These are phyloP conservation scores for Juncus effusus DNA, from an alignment of 176 grass and related monocot genomes.

Conservation along the genomic window DNA sequence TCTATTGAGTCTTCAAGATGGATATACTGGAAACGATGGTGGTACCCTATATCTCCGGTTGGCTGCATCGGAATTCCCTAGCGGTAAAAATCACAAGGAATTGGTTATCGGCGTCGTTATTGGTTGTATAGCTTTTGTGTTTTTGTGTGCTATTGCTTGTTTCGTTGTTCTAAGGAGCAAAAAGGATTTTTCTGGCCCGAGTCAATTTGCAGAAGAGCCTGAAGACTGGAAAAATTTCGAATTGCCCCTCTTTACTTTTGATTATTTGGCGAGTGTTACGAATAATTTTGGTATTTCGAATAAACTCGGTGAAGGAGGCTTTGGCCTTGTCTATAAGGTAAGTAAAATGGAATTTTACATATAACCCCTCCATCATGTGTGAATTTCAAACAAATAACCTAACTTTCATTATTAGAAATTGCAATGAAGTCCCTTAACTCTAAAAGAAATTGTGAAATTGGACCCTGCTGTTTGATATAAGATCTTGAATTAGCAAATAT, in stretches of 20 bases:
- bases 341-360: not conserved
- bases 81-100: conserved; percentile 12
- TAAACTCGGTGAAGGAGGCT: conserved; percentile 82
- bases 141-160: not conserved
- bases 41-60: conserved; percentile 50
- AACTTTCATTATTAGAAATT: too few relatives aligned
- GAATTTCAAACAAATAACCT: too few relatives aligned
- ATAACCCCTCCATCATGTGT: too few relatives aligned
- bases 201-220: conserved; percentile 26
- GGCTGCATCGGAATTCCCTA: conserved; percentile 62
- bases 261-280: conserved; percentile 44
- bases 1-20: conserved; percentile 48
- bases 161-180: not conserved
- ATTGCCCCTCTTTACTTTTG: conserved; percentile 57
- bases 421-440: too few relatives aligned
- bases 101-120: conserved; percentile 6
- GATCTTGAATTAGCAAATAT: too few relatives aligned
- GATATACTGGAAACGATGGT: conserved; percentile 34
- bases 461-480: too few relatives aligned
- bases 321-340: conserved; percentile 85
- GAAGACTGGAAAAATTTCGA: conserved; percentile 44
- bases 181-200: conserved; percentile 30
- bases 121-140: not conserved
- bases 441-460: too few relatives aligned
- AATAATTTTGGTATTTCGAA: conserved; percentile 48